phyloP scores from a whole-genome alignment of 2,329 filamentous ascomycete genomes.

The Apiospora hydei region DNA sequence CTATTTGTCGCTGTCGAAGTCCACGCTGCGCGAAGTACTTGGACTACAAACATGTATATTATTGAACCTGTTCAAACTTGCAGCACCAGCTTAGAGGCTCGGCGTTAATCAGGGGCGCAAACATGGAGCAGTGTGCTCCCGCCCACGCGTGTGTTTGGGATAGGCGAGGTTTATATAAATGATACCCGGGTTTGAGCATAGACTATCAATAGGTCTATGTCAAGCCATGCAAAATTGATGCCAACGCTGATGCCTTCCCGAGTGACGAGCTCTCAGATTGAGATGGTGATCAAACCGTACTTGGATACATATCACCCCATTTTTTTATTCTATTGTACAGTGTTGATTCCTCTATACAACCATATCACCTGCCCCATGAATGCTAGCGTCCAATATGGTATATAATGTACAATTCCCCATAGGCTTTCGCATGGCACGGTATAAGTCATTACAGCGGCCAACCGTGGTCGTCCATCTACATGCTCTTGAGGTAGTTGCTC shows the following conservation, averaged over 20 bases:
- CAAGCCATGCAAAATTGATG: background rate
- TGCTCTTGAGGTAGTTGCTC: slow-evolving; percentile 82
- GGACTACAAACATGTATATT: background rate
- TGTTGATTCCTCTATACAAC: background rate
- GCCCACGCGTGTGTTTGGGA: background rate
- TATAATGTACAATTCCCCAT: slow-evolving; percentile 8
- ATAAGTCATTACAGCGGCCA: background rate
- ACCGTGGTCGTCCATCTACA: slow-evolving; percentile 54
- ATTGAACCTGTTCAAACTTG: background rate
- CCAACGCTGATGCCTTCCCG: background rate
- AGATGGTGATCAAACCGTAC: background rate
- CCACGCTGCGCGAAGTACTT: background rate
- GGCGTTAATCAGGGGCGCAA: background rate
- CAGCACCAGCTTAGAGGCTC: background rate
- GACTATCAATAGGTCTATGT: slow-evolving; percentile 1
- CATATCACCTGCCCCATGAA: background rate
- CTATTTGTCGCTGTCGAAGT: background rate
- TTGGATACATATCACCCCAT: background rate
- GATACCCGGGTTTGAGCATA: slow-evolving; percentile 20
- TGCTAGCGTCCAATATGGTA: background rate
- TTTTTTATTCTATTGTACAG: slow-evolving; percentile 2
- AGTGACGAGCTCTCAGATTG: background rate
- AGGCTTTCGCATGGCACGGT: background rate
- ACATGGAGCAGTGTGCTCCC: background rate
- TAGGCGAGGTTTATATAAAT: slow-evolving; percentile 23